Base-by-base conservation (phyloP, 192 early-diverging fungal species). In the Phlyctochytrium arcticum region DNA sequence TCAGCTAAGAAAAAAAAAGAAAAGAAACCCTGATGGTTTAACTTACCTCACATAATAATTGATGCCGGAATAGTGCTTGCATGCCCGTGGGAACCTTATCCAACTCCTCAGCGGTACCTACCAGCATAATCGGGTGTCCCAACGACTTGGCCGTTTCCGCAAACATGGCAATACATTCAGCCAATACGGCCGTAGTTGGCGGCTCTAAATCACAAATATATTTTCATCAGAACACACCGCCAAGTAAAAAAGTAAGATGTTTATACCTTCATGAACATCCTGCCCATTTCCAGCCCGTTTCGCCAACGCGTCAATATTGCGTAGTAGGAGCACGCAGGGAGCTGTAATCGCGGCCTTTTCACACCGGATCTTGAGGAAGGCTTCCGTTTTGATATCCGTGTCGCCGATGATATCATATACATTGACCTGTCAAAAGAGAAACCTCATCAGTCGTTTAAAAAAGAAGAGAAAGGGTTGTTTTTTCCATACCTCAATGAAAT, bases 321-420 rank as follows among this genome's bases (percentile, higher is more conserved):
- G 73, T 19, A 98, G 54, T n/a, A 96, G 72, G 4, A 96, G 67
- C n/a, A 95, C 69, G 53, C 91, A 94, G 5, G 95, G 95, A 5
- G 87, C 81, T 55, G 85, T 89, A 0, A 80, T 83, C 12, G 74
- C 68, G 0, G 90, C 91, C 47, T 92, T 90, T 30, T 93, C 82
- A 67, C 90, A 89, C 62, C 88, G 87, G 15, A 85, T 71, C 6
- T 88, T 80, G 46, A 98, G 74, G 24, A 81, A 79, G 17, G 82
- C 81, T 36, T 90, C 88, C 0, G 89, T 91, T 58, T 90, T 90
- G 24, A 88, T 85, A 51, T 91, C 89, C 0, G 88, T 87, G 29
- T 96, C 94, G 9, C 87, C 83, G 5, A 87, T 75, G 19, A 82
- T 34, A 48, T 94, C 89, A 65, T 84, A 94, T 42, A 86, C 87